Base-by-base conservation (phyloP, 768 basidiomycete species). In the Rhizopogon rudus region DNA sequence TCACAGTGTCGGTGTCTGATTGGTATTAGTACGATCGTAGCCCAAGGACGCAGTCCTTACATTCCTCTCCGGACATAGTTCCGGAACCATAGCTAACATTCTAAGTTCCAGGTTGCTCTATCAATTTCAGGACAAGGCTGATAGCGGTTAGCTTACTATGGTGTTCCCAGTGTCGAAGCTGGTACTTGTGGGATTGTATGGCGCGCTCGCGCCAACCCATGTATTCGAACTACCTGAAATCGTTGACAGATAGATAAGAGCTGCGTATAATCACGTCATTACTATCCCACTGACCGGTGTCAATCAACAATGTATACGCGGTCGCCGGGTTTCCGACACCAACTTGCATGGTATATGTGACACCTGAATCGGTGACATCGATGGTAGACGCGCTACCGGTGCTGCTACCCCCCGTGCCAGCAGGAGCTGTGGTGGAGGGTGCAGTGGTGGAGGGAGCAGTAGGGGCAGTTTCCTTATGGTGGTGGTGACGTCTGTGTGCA, bases 331-430 rank as follows among this genome's bases (percentile, higher is more conserved):
- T 71, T 7, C 82, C 82, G 20, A 87, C 74, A 46, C 77, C 77
- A 41, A 84, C 77, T 14, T 74, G 61, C 56, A 75, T 70, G 7
- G 77, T 79, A 64, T 86, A 86, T 14, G 78, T 81, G 9, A 84
- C 80, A 52, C 71, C 76, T 51, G 83, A 71, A 64, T 84, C 80
- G 43, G 80, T 83, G 43, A 79, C 82, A 49, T 84, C 80, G 55
- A 84, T 77, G 45, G 74, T 77, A 14, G 59, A 45, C 16, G 45
- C 46, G 39, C 50, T 29, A 33, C 42, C 25, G 2, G 59, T 51
- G 9, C 52, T 51, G 48, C 59, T 61, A 16, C 55, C 42, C 9
- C 46, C 62, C 40, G 57, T 48, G 31, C 59, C 60, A 42, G 55
- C 35, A 44, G 59, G 55, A 13, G 52, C 54, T 40, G 63, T 52